These are phyloP conservation scores for Chytriomyces sp. DNA, from an alignment of 192 early-diverging fungal species.

Conservation along the genomic window DNA sequence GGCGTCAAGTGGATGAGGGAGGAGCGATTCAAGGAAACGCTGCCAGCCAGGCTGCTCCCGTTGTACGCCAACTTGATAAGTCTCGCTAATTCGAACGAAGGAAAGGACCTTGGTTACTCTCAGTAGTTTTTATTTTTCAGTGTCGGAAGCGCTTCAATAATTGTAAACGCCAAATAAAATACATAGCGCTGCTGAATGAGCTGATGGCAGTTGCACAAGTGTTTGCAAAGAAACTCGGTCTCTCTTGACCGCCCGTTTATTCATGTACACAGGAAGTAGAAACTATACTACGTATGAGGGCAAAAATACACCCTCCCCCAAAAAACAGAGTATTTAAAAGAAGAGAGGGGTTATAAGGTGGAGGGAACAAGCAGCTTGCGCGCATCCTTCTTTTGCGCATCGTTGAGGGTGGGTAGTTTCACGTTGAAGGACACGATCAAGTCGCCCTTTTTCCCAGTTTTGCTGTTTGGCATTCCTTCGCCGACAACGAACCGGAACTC, in stretches of 20 bases:
- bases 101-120: slow-evolving; percentile 24
- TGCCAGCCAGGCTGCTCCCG: slow-evolving; percentile 40
- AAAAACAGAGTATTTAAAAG: background rate
- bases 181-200: too few species aligned
- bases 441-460: slow-evolving; percentile 83
- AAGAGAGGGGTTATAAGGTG: background rate
- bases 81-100: slow-evolving; percentile 40
- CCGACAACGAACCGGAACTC: slow-evolving; percentile 69
- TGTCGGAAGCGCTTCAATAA: background rate
- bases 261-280: too few species aligned
- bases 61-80: slow-evolving; percentile 45
- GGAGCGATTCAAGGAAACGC: slow-evolving; percentile 44
- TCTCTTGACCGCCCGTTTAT: too few species aligned
- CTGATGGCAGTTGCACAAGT: too few species aligned
- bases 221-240: too few species aligned
- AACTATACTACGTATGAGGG: too few species aligned
- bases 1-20: slow-evolving; percentile 56
- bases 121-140: slow-evolving; percentile 2
- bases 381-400: slow-evolving; percentile 67
- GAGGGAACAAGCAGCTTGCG: background rate
- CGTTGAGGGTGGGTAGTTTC: slow-evolving; percentile 77
- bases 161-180: too few species aligned
- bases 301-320: too few species aligned
- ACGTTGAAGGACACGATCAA: slow-evolving; percentile 81
- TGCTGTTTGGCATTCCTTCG: slow-evolving; percentile 96